phyloP scores from a whole-genome alignment of 1,139 yeast genomes.

The Sugiyamaella sp. region DNA sequence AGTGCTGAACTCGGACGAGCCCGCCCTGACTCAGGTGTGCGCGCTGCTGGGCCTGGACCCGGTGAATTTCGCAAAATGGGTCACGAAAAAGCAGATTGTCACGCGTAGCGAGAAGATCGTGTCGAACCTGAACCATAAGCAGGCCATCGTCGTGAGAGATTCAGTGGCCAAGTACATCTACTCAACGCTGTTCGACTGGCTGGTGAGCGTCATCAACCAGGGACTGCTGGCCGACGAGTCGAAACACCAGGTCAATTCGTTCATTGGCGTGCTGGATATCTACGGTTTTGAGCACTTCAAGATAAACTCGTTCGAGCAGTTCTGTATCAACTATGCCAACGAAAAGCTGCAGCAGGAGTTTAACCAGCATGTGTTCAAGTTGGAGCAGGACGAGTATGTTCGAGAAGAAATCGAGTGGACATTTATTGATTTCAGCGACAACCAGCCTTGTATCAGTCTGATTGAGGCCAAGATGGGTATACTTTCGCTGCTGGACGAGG shows the following conservation, averaged over 20 bases:
- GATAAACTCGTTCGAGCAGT: slow-evolving; percentile 92
- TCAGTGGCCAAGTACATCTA: slow-evolving; percentile 95
- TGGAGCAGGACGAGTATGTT: slow-evolving; percentile 94
- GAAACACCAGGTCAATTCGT: slow-evolving; percentile 59
- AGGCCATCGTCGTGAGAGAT: slow-evolving; percentile 91
- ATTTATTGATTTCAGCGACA: slow-evolving; percentile 93
- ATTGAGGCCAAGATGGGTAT: slow-evolving; percentile 92
- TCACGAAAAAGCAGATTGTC: slow-evolving; percentile 85
- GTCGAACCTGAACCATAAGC: slow-evolving; percentile 78
- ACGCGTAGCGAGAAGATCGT: slow-evolving; percentile 94
- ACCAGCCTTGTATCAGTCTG: slow-evolving; percentile 94
- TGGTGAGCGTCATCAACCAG: slow-evolving; percentile 77
- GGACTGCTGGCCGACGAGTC: slow-evolving; percentile 74
- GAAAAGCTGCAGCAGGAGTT: slow-evolving; percentile 97
- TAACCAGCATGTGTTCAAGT: slow-evolving; percentile 94
- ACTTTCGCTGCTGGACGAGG: slow-evolving; percentile 88
- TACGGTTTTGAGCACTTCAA: slow-evolving; percentile 97
- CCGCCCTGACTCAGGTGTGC: slow-evolving; percentile 80
- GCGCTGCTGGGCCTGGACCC: slow-evolving; percentile 84
- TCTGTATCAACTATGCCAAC: slow-evolving; percentile 96
- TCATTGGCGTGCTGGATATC: slow-evolving; percentile 96
- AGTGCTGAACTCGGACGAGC: slow-evolving; percentile 80
- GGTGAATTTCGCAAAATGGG: slow-evolving; percentile 80
- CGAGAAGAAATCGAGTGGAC: slow-evolving; percentile 96
- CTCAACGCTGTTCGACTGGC: slow-evolving; percentile 93